These are phyloP conservation scores for Cryomyces minteri DNA, from an alignment of 495 filamentous ascomycete genomes.

Conservation along the genomic window DNA sequence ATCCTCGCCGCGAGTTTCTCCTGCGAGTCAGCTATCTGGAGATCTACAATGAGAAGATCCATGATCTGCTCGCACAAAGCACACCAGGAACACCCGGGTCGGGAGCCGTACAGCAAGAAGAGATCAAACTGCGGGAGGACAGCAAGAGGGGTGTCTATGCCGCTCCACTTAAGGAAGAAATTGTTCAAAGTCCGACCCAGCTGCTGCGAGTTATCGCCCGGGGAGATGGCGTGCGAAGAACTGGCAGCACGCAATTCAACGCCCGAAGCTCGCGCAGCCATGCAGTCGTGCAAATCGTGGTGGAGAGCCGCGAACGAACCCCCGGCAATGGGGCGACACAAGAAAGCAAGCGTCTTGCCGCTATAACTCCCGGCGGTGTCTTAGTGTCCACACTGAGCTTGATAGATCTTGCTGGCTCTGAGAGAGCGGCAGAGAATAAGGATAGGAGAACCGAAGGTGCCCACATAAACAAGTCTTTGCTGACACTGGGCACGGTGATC, in stretches of 20 bases:
- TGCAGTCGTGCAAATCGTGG: slow-evolving; percentile 95
- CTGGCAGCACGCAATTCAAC: slow-evolving; percentile 91
- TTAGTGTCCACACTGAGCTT: slow-evolving; percentile 86
- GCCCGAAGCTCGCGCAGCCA: slow-evolving; percentile 91
- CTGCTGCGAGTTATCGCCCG: slow-evolving; percentile 86
- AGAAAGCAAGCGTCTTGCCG: slow-evolving; percentile 51
- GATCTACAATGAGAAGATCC: slow-evolving; percentile 97
- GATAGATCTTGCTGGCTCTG: slow-evolving; percentile 92
- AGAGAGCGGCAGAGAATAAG: slow-evolving; percentile 87
- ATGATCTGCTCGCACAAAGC: slow-evolving; percentile 73
- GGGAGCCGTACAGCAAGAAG: slow-evolving; percentile 45
- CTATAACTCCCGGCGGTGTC: slow-evolving; percentile 72
- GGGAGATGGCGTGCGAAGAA: slow-evolving; percentile 77
- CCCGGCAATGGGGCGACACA: slow-evolving; percentile 22
- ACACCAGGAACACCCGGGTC: slow-evolving; percentile 19
- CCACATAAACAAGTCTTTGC: slow-evolving; percentile 94
- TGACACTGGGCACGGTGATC: slow-evolving; percentile 91
- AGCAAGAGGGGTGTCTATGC: slow-evolving; percentile 93
- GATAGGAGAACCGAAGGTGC: slow-evolving; percentile 88
- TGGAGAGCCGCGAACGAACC: slow-evolving; percentile 82
- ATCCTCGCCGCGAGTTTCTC: slow-evolving; percentile 82
- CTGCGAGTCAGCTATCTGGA: slow-evolving; percentile 95
- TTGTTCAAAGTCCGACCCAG: slow-evolving; percentile 94
- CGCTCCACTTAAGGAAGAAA: slow-evolving; percentile 90
- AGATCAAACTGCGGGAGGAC: slow-evolving; percentile 93